phyloP scores from a whole-genome alignment of 768 basidiomycete genomes.

The Leucogyrophana mollusca region DNA sequence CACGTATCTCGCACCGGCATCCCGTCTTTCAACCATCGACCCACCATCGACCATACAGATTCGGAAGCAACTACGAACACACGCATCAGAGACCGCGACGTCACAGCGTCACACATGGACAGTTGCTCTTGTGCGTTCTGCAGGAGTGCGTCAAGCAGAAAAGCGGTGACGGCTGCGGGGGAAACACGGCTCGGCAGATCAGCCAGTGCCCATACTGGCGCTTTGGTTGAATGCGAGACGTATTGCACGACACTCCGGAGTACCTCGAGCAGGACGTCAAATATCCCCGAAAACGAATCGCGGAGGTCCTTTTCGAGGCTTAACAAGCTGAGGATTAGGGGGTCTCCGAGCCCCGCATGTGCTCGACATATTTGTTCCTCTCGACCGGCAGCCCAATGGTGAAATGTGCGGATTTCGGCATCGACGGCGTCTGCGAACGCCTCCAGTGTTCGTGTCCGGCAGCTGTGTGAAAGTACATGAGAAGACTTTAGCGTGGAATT shows the following conservation, averaged over 20 bases:
- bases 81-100: slow-evolving; percentile 55
- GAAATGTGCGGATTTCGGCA: slow-evolving; percentile 53
- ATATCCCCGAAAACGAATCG: slow-evolving; percentile 56
- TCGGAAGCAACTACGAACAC: slow-evolving; percentile 64
- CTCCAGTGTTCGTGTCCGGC: slow-evolving; percentile 62
- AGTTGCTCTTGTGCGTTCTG: slow-evolving; percentile 54
- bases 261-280: slow-evolving; percentile 54
- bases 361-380: slow-evolving; percentile 72
- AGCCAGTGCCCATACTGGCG: slow-evolving; percentile 40
- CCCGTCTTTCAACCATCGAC: slow-evolving; percentile 70
- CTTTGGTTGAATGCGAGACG: slow-evolving; percentile 27
- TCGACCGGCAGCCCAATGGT: slow-evolving; percentile 66
- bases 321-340: slow-evolving; percentile 60
- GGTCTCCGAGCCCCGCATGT: slow-evolving; percentile 42
- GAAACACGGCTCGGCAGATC: slow-evolving; percentile 38
- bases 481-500: slow-evolving; percentile 20
- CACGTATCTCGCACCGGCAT: slow-evolving; percentile 51
- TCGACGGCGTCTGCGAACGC: slow-evolving; percentile 80
- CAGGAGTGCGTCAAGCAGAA: slow-evolving; percentile 64
- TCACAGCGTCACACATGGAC: slow-evolving; percentile 54
- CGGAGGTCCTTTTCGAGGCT: slow-evolving; percentile 57
- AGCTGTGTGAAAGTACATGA: slow-evolving; percentile 21
- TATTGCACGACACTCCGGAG: slow-evolving; percentile 34
- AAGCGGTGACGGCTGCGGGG: slow-evolving; percentile 53
- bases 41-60: slow-evolving; percentile 73